phyloP scores from a whole-genome alignment of 768 basidiomycete genomes.

The Auricularia heimuer region DNA sequence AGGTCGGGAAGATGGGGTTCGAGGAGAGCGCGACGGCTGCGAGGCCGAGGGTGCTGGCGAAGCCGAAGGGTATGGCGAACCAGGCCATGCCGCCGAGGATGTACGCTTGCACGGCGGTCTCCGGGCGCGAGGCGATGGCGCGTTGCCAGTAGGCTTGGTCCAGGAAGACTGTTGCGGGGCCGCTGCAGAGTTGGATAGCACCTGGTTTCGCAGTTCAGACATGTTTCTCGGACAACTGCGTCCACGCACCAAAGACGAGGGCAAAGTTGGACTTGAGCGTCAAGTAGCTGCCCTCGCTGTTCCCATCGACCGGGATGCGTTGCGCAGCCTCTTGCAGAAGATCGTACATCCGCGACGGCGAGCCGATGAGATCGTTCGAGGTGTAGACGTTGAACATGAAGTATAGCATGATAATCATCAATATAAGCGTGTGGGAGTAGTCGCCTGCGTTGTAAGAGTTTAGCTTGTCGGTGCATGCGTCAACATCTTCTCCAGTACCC shows the following conservation, averaged over 20 bases:
- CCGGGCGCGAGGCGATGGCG: conserved; percentile 28
- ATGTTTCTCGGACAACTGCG: conserved; percentile 24
- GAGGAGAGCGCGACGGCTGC: conserved; percentile 28
- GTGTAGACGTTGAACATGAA: conserved; percentile 26
- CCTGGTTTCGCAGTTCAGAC: not conserved
- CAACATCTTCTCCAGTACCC: conserved; percentile 5
- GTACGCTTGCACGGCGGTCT: conserved; percentile 26
- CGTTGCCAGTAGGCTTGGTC: conserved; percentile 43
- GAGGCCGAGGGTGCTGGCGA: conserved; percentile 35
- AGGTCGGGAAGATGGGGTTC: conserved; percentile 46
- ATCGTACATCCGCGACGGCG: conserved; percentile 33
- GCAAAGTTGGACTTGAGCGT: conserved; percentile 46
- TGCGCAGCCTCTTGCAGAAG: conserved; percentile 36
- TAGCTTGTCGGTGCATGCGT: conserved; percentile 31
- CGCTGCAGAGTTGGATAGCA: conserved; percentile 9
- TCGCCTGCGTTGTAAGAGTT: conserved; percentile 31
- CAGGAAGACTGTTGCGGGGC: conserved; percentile 10
- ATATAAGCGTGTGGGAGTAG: conserved; percentile 36
- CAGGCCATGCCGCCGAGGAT: conserved; percentile 51
- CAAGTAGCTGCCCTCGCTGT: conserved; percentile 40
- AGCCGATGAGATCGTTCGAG: conserved; percentile 30
- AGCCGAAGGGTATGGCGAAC: conserved; percentile 46
- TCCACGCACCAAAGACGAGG: conserved; percentile 30
- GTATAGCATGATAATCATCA: conserved; percentile 30
- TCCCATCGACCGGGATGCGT: conserved; percentile 39